A percentile compares a stretch with the other conserved stretches of the same genome.
These are phyloP conservation scores for Epichloe baconii DNA, from an alignment of 2,329 filamentous ascomycete species.

Conservation along the genomic window DNA sequence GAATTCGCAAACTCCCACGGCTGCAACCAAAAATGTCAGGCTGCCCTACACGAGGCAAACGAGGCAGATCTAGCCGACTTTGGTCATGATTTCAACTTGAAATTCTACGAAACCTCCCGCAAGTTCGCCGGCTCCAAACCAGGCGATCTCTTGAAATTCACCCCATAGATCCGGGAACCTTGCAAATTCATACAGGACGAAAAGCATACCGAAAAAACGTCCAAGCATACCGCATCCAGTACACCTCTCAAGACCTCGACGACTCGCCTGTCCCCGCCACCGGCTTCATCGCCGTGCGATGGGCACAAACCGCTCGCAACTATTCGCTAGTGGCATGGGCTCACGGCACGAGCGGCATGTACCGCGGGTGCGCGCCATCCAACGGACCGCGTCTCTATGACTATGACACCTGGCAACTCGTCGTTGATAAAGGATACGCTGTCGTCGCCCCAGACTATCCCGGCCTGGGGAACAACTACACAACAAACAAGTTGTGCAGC, in stretches of 20 bases:
- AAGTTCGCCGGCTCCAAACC: slow-evolving; percentile 7
- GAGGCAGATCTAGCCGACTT: not conserved
- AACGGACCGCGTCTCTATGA: slow-evolving; percentile 4
- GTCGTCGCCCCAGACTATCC: slow-evolving; percentile 13
- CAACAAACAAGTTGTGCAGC: slow-evolving; percentile 10
- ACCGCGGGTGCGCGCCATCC: slow-evolving; percentile 6
- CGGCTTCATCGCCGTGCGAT: slow-evolving; percentile 8
- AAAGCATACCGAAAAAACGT: slow-evolving; percentile 6
- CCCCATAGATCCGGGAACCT: slow-evolving; percentile 4
- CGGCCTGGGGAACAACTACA: slow-evolving; percentile 11
- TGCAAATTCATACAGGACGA: slow-evolving; percentile 6
- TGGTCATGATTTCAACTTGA: slow-evolving; percentile 5
- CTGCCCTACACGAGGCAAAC: slow-evolving; percentile 1
- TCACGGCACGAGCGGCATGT: slow-evolving; percentile 8
- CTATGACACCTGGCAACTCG: slow-evolving; percentile 6
- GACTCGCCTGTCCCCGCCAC: slow-evolving; percentile 7
- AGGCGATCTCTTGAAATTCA: slow-evolving; percentile 9
- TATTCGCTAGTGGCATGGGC: slow-evolving; percentile 5
- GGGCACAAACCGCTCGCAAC: not conserved
- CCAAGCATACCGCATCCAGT: slow-evolving; percentile 9
- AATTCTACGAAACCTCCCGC: slow-evolving; percentile 6
- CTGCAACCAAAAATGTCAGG: slow-evolving; percentile 5
- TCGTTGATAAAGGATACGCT: slow-evolving; percentile 5
- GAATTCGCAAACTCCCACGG: slow-evolving; percentile 1
- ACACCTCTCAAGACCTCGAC: slow-evolving; percentile 8